Base-by-base conservation (phyloP, 2,329 filamentous ascomycete genomes). In the Ascochyta fabae region DNA sequence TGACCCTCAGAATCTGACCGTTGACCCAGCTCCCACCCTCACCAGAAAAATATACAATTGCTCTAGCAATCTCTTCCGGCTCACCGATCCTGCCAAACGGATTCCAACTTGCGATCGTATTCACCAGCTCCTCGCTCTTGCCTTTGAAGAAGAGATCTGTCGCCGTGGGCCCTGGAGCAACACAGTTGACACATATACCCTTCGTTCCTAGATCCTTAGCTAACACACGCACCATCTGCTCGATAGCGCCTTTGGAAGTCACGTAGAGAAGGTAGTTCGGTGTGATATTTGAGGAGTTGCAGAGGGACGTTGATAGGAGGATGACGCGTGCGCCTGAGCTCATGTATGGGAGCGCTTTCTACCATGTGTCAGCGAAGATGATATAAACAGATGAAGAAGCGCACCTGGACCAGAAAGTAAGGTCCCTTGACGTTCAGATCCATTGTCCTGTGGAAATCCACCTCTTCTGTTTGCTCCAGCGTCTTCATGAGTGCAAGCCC, bases 371-470 rank as follows among this genome's bases (percentile, higher is more conserved):
- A 35, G 39, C 88, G 73, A 88, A 33, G 6, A 6, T 22, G 15
- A 22, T 27, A 9, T 29, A 9, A 9, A 29, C 4, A 4, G 10
- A 9, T 4, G 3, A 12, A 13, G 23, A 22, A 6, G 29, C 51
- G 5, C 46, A 59, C 60, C 51, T 69, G 64, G 10, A 59, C 61
- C 9, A 73, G 38, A 27, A 72, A 71, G 36, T 61, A 72, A 10
- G 68, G 65, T 3, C 68, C 67, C 31, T 65, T 67, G 33, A 65
- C 65, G 61, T 90, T 90, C 55, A 89, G 83, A 38, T 80, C 80
- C 70, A 89, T 85, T 31, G 86, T 84, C 35, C 80, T 77, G 59
- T 88, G 84, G 52, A 86, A 90, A 23, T 89, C 86, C 3, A 76
- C 77, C 47, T 88, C 85, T 0, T 82, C 85, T 1, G 88, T 87